A percentile compares a stretch with the other conserved stretches of the same genome.
These are phyloP conservation scores for Colletotrichum caudatum DNA, from an alignment of 2,329 filamentous ascomycete species.

Conservation along the genomic window DNA sequence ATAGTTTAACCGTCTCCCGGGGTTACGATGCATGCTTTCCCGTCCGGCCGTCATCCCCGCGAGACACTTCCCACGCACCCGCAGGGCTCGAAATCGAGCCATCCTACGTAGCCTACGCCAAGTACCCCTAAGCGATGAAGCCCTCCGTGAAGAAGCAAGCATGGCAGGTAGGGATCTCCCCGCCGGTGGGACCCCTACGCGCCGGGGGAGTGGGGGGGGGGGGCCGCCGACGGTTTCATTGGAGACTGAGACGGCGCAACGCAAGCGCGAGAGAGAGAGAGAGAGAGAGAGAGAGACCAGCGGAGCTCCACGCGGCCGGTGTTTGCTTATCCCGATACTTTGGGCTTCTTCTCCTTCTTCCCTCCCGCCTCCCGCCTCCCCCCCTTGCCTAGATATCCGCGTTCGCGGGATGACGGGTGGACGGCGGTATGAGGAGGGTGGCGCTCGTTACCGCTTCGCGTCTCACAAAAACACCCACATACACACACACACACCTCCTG, in stretches of 20 bases:
- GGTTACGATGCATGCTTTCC: not conserved
- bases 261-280: too few species aligned
- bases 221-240: not conserved
- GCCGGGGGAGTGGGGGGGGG: not conserved
- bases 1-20: not conserved
- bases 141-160: not conserved
- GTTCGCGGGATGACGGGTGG: not conserved
- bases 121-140: not conserved
- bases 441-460: conserved; percentile 34
- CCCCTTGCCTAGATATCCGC: not conserved
- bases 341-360: too few species aligned
- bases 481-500: too few species aligned
- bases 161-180: not conserved
- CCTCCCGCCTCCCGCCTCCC: too few species aligned
- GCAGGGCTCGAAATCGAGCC: not conserved
- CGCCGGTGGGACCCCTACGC: not conserved
- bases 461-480: not conserved
- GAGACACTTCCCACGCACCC: not conserved
- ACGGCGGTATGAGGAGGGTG: not conserved
- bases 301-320: not conserved
- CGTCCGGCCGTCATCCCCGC: not conserved
- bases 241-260: not conserved
- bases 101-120: not conserved
- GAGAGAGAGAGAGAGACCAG: not conserved
- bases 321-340: not conserved